Base-by-base conservation (phyloP, 1,284 basidiomycete species). In the Fomitopsis betulina region DNA sequence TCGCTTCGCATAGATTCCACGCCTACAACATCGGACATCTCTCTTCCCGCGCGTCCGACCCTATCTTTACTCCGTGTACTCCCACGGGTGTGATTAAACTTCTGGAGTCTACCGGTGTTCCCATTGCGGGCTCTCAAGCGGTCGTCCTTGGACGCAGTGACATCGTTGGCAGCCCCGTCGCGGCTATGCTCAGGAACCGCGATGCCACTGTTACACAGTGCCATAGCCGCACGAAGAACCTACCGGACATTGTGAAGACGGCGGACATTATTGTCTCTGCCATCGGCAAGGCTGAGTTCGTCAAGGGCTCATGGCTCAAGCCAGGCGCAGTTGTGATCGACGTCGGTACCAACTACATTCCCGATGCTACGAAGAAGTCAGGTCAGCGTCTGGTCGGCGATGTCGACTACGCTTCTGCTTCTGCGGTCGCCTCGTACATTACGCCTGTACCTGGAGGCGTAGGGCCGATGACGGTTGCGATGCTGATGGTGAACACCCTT, bases 371-470 rank as follows among this genome's bases (percentile, higher is more conserved):
- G 65, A 98, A 96, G 76, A 99, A 99, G 77, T 91, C 92, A 8
- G 97, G 97, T 49, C 91, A 96, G 70, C 90, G 97, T 61, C 84
- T 99, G 19, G 95, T 99, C 60, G 97, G 97, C 53, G 97, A 99
- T 74, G 94, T 99, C 59, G 89, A 98, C 68, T 98, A 86, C 71
- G 81, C 82, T 5, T 83, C 88, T 13, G 96, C 93, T 35, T 78
- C 83, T 53, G 72, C 81, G 57, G 86, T 92, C 61, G 96, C 96
- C 7, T 89, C 90, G 4, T 79, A 89, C 73, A 98, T 99, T 70
- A 99, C 97, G 0, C 97, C 97, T 45, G 97, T 99, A 17, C 97
- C 97, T 0, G 95, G 95, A 71, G 97, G 97, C 63, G 97, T 99
- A 56, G 97, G 97, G 23, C 97, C 97, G 32, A 98, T 98, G 96